Evolutionary conservation across 1,284 basidiomycete genomes (phyloP).

Genomic region (Mycosarcoma mackinlayi): DNA sequence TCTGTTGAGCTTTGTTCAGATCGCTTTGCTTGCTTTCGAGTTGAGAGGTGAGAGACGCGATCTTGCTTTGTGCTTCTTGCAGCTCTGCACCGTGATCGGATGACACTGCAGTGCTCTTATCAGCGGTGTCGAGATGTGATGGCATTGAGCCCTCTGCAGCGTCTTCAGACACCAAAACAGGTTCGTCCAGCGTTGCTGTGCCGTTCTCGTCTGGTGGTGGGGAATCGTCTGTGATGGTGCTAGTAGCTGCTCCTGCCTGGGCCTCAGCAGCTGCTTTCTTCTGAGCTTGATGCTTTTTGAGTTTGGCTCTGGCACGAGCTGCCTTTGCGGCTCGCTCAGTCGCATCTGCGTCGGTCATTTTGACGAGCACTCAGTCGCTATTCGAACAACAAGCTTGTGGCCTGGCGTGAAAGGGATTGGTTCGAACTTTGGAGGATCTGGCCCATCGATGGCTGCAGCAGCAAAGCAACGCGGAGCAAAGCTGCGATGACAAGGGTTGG

Average conservation of each 20-base stretch:
- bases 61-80: conserved; percentile 13
- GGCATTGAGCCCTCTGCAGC: conserved; percentile 1
- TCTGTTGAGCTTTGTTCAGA: conserved; percentile 18
- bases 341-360: conserved; percentile 52
- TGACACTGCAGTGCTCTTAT: neutral
- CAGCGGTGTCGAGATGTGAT: neutral
- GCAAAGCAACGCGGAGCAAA: no score
- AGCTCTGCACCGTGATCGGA: conserved; percentile 14
- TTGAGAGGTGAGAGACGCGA: conserved; percentile 15
- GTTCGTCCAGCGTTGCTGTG: conserved; percentile 13
- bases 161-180: neutral
- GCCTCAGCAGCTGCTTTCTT: conserved; percentile 52
- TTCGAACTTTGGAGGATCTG: neutral
- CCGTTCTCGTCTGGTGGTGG: conserved; percentile 22
- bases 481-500: no score
- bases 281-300: conserved; percentile 58
- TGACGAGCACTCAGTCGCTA: neutral
- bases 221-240: neutral
- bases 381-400: neutral
- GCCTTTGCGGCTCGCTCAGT: conserved; percentile 55
- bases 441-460: neutral
- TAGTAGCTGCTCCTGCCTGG: conserved; percentile 14
- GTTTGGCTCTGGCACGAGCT: conserved; percentile 47
- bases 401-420: neutral
- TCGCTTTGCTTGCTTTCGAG: conserved; percentile 25